A percentile compares a stretch with the other conserved stretches of the same genome.
phyloP scores from a whole-genome alignment of 352 stramenopile genomes.

The Pythium coloratum region DNA sequence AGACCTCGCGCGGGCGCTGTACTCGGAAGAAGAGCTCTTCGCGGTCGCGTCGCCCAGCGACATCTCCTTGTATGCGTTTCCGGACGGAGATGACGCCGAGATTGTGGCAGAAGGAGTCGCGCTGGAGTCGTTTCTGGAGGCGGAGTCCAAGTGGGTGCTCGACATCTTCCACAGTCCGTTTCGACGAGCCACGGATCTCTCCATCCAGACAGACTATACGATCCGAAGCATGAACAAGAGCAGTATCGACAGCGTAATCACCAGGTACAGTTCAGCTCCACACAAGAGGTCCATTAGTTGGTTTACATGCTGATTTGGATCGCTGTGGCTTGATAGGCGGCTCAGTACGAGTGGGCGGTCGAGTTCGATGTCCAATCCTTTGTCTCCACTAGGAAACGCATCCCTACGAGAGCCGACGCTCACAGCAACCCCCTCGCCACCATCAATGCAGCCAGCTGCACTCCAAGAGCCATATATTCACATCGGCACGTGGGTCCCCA shows the following conservation, averaged over 20 bases:
- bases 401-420: not conserved
- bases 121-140: conserved; percentile 26
- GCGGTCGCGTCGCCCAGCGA: conserved; percentile 52
- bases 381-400: conserved; percentile 27
- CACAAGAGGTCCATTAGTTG: no score
- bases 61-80: conserved; percentile 60
- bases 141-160: conserved; percentile 70
- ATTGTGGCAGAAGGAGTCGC: conserved; percentile 18
- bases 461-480: conserved; percentile 76
- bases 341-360: conserved; percentile 9
- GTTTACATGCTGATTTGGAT: no score
- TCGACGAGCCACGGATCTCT: conserved; percentile 45
- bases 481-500: conserved; percentile 71
- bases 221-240: conserved; percentile 51
- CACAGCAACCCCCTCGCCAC: not conserved
- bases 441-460: conserved; percentile 1
- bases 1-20: conserved; percentile 52
- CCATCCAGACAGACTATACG: conserved; percentile 55
- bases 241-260: conserved; percentile 26
- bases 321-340: not conserved
- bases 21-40: conserved; percentile 76
- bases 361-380: conserved; percentile 8
- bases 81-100: conserved; percentile 47
- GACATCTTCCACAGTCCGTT: conserved; percentile 74
- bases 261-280: not conserved